Base-by-base conservation (phyloP, 805 yeast genomes). In the Yarrowia alimentaria region DNA sequence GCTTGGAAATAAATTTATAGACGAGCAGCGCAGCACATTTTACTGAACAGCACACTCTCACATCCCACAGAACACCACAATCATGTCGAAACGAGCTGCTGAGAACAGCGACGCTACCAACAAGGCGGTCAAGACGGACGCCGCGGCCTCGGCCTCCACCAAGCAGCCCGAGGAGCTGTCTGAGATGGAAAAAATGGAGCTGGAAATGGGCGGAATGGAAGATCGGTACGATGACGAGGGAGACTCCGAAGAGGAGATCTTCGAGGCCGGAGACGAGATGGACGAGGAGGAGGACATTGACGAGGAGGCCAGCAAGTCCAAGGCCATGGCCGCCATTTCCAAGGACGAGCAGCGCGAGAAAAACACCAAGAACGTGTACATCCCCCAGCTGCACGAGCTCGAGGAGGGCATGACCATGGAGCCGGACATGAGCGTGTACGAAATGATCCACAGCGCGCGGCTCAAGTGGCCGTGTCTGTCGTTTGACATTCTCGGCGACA, bases 401-500 rank as follows among this genome's bases (percentile, higher is more conserved):
- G 97, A 96, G 1, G 94, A 95, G 2, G 95, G 88, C 69, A 98
- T 93, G 71, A 94, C 85, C 10, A 74, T 93, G 63, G 97, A 91
- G 69, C 96, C 98, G 1, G 99, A 93, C 69, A 96, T 96, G 35
- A 73, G 89, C 6, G 96, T 91, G 3, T 93, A 93, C 65, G 95
- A 91, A 62, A 93, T 93, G 98, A 71, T 93, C 53, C 99, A 93
- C 67, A 86, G 85, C 60, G 87, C 91, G 54, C 86, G 86, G 66
- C 71, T 91, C 67, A 94, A 95, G 60, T 93, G 98, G 98, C 98
- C 99, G 10, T 89, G 97, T 69, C 70, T 93, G 64, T 88, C 97
- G 3, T 73, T 93, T 54, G 98, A 91, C 63, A 71, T 93, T 16
- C 69, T 93, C 49, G 95, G 96, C 5, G 99, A 93, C 64, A 72